A percentile compares a stretch with the other conserved stretches of the same genome.
Conservation (phyloP, 257 asterid genomes). For the Capsicum chinense region DNA sequence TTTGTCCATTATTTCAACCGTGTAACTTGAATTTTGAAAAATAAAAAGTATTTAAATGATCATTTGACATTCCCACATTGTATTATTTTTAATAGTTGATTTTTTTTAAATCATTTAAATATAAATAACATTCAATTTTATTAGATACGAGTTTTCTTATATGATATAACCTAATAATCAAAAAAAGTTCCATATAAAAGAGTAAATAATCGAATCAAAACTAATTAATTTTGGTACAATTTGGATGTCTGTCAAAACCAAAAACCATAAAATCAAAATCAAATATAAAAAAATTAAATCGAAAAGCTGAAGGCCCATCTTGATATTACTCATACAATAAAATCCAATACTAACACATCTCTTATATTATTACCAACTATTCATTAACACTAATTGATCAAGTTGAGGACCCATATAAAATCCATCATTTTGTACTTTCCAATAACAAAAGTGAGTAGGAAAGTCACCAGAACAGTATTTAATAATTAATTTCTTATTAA, state of each 20-base stretch:
- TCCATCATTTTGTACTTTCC: constrained; percentile 20
- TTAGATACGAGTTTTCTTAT: too few relatives aligned
- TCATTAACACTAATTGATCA: neutral
- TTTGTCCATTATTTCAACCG: neutral
- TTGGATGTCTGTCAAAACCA: too few relatives aligned
- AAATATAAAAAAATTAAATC: too few relatives aligned
- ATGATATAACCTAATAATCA: too few relatives aligned
- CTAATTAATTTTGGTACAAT: too few relatives aligned
- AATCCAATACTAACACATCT: neutral
- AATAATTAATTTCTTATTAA: neutral
- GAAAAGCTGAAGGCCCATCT: too few relatives aligned
- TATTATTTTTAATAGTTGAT: neutral
- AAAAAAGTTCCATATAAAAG: too few relatives aligned
- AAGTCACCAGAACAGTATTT: neutral
- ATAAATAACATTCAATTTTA: too few relatives aligned
- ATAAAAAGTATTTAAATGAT: neutral
- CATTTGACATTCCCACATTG: neutral
- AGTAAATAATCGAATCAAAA: too few relatives aligned
- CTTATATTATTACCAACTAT: neutral
- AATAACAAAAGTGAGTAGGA: neutral
- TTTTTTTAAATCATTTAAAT: neutral
- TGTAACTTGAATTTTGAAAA: neutral
- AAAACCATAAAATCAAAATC: too few relatives aligned
- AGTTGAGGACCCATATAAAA: constrained; percentile 19
- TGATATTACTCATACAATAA: neutral